phyloP scores from a whole-genome alignment of 2,329 filamentous ascomycete genomes.

The Pseudogymnoascus sp. region DNA sequence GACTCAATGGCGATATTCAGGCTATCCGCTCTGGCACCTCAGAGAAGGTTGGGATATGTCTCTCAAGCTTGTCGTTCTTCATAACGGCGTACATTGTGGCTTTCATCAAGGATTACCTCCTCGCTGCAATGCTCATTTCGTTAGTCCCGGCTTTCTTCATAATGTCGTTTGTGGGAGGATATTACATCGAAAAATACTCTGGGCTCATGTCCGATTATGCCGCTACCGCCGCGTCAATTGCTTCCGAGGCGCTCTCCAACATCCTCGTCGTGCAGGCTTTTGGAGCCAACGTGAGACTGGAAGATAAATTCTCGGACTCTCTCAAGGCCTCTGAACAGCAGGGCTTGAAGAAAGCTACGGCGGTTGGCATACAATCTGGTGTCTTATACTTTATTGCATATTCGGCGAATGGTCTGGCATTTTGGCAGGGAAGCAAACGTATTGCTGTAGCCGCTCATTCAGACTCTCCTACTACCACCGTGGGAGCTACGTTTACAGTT shows the following conservation, averaged over 20 bases:
- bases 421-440: slow-evolving; percentile 47
- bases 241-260: slow-evolving; percentile 44
- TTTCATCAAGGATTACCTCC: slow-evolving; percentile 46
- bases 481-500: slow-evolving; percentile 40
- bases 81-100: slow-evolving; percentile 52
- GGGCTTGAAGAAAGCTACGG: slow-evolving; percentile 42
- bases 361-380: slow-evolving; percentile 42
- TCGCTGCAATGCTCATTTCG: slow-evolving; percentile 48
- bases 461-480: slow-evolving; percentile 15
- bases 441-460: slow-evolving; percentile 34
- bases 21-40: slow-evolving; percentile 50
- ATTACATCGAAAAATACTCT: slow-evolving; percentile 39
- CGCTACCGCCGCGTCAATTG: slow-evolving; percentile 43
- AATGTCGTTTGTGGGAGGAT: slow-evolving; percentile 40
- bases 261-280: slow-evolving; percentile 46
- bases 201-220: slow-evolving; percentile 38
- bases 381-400: slow-evolving; percentile 50
- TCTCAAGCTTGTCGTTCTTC: slow-evolving; percentile 49
- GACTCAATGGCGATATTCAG: slow-evolving; percentile 49
- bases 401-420: slow-evolving; percentile 48
- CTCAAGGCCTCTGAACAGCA: slow-evolving; percentile 36
- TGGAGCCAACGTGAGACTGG: slow-evolving; percentile 41
- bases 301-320: slow-evolving; percentile 40
- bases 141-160: slow-evolving; percentile 33
- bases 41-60: slow-evolving; percentile 51